Conservation (phyloP, 495 filamentous ascomycete genomes). For the Friedmanniomyces simplex region DNA sequence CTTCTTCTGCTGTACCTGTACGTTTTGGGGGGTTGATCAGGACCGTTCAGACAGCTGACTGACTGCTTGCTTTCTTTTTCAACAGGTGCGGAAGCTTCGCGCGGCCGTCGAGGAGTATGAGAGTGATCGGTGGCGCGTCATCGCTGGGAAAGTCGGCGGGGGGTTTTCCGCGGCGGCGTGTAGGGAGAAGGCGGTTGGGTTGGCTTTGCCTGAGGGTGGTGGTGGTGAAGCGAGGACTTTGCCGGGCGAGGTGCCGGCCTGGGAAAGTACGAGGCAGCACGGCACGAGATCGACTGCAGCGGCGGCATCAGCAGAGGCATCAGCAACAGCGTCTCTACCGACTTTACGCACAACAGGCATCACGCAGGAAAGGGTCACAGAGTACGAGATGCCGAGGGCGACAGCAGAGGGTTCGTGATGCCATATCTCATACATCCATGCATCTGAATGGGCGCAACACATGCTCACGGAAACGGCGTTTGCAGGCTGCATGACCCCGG, state of each 20-base stretch:
- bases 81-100: constrained; percentile 65
- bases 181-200: constrained; percentile 63
- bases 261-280: no score
- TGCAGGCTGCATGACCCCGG: not conserved
- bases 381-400: not conserved
- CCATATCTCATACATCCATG: not conserved
- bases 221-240: not conserved
- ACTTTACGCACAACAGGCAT: not conserved
- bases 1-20: not conserved
- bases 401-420: constrained; percentile 4
- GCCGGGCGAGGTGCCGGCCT: not conserved
- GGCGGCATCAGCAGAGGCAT: not conserved
- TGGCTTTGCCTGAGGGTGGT: constrained; percentile 10
- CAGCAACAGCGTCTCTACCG: not conserved
- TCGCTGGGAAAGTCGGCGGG: constrained; percentile 75
- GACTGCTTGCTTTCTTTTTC: constrained; percentile 9
- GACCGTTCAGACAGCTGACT: constrained; percentile 25
- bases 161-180: constrained; percentile 79
- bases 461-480: not conserved
- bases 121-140: constrained; percentile 78
- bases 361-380: not conserved
- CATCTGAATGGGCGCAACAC: not conserved
- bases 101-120: constrained; percentile 79
- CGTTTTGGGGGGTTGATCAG: not conserved
- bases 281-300: not conserved